Evolutionary conservation across 1,139 yeast genomes (phyloP).

Genomic region (Pneumocystis carinii): DNA sequence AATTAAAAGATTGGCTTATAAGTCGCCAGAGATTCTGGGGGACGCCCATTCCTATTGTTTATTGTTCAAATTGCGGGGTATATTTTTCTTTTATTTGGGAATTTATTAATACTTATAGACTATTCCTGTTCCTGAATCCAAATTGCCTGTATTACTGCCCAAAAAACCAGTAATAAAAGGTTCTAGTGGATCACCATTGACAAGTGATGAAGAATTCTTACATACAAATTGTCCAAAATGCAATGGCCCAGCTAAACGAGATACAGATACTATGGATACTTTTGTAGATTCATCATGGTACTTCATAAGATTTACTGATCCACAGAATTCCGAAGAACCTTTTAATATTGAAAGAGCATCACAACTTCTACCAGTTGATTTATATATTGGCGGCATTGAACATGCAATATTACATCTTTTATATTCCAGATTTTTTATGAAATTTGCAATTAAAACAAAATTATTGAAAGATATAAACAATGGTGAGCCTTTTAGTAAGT

Average conservation of each 20-base stretch:
- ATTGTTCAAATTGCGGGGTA: constrained; percentile 70
- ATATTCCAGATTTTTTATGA: constrained; percentile 70
- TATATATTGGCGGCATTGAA: constrained; percentile 88
- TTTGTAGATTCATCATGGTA: constrained; percentile 98
- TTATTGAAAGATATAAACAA: constrained; percentile 29
- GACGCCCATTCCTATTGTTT: constrained; percentile 89
- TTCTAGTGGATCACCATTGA: constrained; percentile 58
- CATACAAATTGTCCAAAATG: constrained; percentile 72
- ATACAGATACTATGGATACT: constrained; percentile 96
- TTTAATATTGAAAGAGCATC: constrained; percentile 42
- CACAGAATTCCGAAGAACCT: constrained; percentile 41
- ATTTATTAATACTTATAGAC: constrained; percentile 26
- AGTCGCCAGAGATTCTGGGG: constrained; percentile 97
- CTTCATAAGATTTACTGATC: constrained; percentile 67
- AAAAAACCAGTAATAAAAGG: constrained; percentile 18
- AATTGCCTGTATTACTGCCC: constrained; percentile 18
- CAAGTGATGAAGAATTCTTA: constrained; percentile 52
- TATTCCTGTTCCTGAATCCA: constrained; percentile 68
- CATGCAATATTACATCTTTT: constrained; percentile 86
- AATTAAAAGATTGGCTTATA: constrained; percentile 82
- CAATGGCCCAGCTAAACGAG: constrained; percentile 60
- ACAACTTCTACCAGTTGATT: constrained; percentile 62
- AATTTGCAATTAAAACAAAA: constrained; percentile 48
- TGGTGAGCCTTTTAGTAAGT: constrained; percentile 66
- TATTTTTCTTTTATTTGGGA: constrained; percentile 68